Evolutionary conservation across 78 protist genomes (phyloP), one percentile per base, ranked within the genome.

Genomic region (Thecamonas trahens): DNA sequence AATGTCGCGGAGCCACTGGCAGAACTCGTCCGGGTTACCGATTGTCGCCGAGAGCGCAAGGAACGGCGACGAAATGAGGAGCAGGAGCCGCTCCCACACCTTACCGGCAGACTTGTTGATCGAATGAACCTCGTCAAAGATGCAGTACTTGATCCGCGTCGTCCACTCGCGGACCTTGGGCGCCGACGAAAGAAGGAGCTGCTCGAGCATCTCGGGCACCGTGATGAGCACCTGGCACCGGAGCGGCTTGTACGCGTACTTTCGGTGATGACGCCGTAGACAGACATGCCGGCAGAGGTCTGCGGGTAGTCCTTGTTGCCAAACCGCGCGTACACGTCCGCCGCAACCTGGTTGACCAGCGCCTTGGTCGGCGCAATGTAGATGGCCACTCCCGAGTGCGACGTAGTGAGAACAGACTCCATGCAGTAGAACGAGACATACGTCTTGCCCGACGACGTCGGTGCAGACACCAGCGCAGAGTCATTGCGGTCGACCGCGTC

Each of bases 31-130:
- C 28, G 83, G 34, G 64, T 89, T 81, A 6, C 94, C 93, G 15
- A 92, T 4, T 8, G 97, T 90, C 1, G 97, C 97, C 7, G 94
- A 87, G n/a, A 93, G 74, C 0, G 95, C 97, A 17, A 93, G 26
- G 73, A 88, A 85, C 29, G 95, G 94, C 26, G 74, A 49, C 15
- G 62, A 29, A 24, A 67, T 73, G 45, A 79, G 28, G 18, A 72
- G 28, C 24, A 92, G 74, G 32, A 83, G 37, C 11, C 80, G 57
- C 77, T 87, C 94, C 92, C 93, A 92, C 22, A 71, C 26, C 9
- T 55, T 72, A 22, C 91, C 92, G 34, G 52, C 71, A 20, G 38
- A 29, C 58, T 24, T 28, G 14, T 74, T 72, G 49, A 92, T 58
- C 49, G 35, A 64, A 77, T 93, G 97, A 6, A 93, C 80, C 55